phyloP scores from a whole-genome alignment of 192 early-diverging fungal species.

The Backusella tarrabulga region DNA sequence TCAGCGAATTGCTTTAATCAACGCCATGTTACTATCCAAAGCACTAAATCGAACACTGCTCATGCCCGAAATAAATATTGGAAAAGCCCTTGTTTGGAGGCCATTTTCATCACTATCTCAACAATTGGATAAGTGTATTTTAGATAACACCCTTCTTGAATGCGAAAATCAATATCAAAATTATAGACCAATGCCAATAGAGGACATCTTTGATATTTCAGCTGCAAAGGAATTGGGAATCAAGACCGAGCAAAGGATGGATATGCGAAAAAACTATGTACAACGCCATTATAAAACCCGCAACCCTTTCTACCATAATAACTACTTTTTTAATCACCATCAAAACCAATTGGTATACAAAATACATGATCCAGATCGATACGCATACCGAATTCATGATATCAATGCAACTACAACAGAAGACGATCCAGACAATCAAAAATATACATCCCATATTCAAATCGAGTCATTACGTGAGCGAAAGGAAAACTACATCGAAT shows the following conservation, averaged over 20 bases:
- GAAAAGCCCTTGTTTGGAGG: constrained; percentile 18
- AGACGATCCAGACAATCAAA: background rate
- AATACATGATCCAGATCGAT: constrained; percentile 16
- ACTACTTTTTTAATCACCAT: background rate
- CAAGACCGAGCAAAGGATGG: constrained; percentile 17
- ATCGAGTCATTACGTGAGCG: constrained; percentile 30
- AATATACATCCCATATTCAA: constrained; percentile 18
- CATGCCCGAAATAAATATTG: constrained; percentile 38
- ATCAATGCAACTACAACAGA: background rate
- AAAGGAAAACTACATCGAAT: constrained; percentile 37
- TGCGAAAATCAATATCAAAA: background rate
- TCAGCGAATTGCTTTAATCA: constrained; percentile 44
- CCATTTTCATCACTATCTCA: constrained; percentile 2
- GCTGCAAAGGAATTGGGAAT: constrained; percentile 9
- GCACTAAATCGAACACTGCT: constrained; percentile 44
- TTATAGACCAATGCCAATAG: constrained; percentile 23
- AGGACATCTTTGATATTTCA: constrained; percentile 19
- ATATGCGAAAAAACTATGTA: constrained; percentile 36
- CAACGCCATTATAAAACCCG: constrained; percentile 13
- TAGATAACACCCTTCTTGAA: background rate
- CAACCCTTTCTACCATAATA: constrained; percentile 11
- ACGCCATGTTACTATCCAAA: constrained; percentile 40
- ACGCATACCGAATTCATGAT: constrained; percentile 12
- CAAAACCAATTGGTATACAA: background rate
- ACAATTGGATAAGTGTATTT: background rate